Evolutionary conservation across 179 eudicot genomes (phyloP).

Genomic region (Amaranthus tricolor): DNA sequence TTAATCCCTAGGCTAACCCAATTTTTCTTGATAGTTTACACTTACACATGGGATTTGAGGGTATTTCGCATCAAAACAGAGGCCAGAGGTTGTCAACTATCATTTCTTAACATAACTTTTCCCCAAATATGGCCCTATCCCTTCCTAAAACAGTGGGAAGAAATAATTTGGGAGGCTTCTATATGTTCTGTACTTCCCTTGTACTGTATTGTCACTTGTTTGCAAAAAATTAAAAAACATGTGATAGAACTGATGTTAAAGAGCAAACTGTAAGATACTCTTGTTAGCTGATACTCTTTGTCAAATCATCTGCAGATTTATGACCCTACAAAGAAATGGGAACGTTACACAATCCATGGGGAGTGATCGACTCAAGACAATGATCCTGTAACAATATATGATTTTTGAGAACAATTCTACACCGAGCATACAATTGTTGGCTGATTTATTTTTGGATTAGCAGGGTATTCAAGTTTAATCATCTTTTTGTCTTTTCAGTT

Average conservation of each 20-base stretch:
- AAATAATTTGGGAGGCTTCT: background rate
- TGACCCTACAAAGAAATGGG: constrained; percentile 86
- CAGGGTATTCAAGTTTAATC: background rate
- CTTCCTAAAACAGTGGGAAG: no score
- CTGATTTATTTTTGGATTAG: no score
- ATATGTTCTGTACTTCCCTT: background rate
- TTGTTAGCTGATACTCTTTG: constrained; percentile 9
- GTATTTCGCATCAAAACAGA: no score
- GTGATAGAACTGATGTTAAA: background rate
- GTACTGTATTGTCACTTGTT: background rate
- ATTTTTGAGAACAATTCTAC: constrained; percentile 9
- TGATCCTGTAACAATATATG: constrained; percentile 7
- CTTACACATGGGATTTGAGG: no score
- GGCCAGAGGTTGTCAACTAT: no score
- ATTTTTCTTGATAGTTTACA: no score
- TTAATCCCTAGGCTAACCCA: no score
- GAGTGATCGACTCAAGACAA: constrained; percentile 36
- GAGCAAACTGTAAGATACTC: background rate
- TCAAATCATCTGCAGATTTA: constrained; percentile 54
- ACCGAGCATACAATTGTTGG: background rate
- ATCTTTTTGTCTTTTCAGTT: no score
- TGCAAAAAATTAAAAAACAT: background rate
- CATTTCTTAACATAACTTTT: no score
- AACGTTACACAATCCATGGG: constrained; percentile 83
- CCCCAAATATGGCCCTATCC: no score